Evolutionary conservation across 306 rosid species (phyloP), one percentile per base, ranked within the genome.

Genomic region (Spatholobus suberectus): DNA sequence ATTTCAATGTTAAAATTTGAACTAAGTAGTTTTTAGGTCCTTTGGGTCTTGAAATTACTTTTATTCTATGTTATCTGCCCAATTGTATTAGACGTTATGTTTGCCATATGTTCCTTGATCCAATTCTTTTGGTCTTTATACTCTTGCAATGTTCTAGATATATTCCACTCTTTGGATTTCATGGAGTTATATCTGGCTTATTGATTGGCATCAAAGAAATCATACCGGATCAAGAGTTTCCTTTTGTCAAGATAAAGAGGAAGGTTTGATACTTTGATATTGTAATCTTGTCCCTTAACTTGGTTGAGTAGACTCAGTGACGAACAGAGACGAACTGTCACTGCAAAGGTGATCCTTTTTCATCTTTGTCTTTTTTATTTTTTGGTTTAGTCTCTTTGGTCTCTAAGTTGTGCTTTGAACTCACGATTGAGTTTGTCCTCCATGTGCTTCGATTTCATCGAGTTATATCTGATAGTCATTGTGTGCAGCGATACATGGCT

Each of bases 181-280:
- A 92, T 76, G 98, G 98, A 66, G 87, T 95, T 81, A 91, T 93
- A 23, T 82, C 94, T 21, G 98, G 98, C 73, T 90, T 95, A 81
- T 89, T 95, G 94, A 98, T 95, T 85, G 97, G 98, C 81, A 87
- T 95, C 84, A 95, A 95, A 83, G 98, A 95, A 90, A 95, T 92
- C 61, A 85, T 93, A 84, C 98, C 98, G 5, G 98, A 95, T 84
- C 97, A 93, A 82, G 96, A 95, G 87, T 75, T 95, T 80, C 98
- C 98, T 43, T 55, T 85, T 46, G 46, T 95, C 74, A 93, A 87
- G 84, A 59, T 93, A 55, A 95, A 87, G 87, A 88, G 87, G 67
- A 95, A 93, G 96, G 98, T 95, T 75, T 81, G 87, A 23, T 46
- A 18, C 21, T 41, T 75, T n/a, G n/a, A n/a, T n/a, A n/a, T n/a